Percentiles rank a stretch among this genome's conserved stretches.
phyloP scores from a whole-genome alignment of 768 basidiomycete species.

The Amanita rubescens region DNA sequence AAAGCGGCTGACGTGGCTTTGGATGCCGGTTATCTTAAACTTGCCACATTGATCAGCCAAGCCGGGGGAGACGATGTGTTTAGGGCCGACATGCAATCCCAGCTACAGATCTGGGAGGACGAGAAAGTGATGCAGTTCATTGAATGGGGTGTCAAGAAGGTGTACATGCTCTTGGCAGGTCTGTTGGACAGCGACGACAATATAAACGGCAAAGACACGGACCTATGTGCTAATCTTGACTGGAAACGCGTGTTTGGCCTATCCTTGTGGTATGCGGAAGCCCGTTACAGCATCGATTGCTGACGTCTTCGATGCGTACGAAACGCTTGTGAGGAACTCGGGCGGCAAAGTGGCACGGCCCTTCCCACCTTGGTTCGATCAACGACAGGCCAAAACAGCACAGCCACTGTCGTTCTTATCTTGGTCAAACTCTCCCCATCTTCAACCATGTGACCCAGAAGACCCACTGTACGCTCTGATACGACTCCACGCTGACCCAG shows the following conservation, averaged over 20 bases:
- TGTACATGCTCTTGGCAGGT: conserved; percentile 83
- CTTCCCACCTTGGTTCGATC: conserved; percentile 55
- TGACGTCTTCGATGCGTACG: conserved; percentile 61
- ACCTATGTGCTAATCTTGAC: conserved; percentile 68
- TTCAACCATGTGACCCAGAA: conserved; percentile 13
- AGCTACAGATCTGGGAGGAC: conserved; percentile 78
- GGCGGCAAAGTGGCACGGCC: conserved; percentile 41
- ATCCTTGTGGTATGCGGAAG: conserved; percentile 82
- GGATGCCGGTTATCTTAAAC: conserved; percentile 70
- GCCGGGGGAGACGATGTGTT: conserved; percentile 73
- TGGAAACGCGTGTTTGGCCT: conserved; percentile 94
- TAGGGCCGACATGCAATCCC: conserved; percentile 62
- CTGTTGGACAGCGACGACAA: conserved; percentile 29
- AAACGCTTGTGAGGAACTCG: conserved; percentile 28
- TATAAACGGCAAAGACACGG: conserved; percentile 13
- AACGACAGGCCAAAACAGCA: conserved; percentile 2
- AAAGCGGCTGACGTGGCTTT: conserved; percentile 70
- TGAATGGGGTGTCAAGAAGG: conserved; percentile 53
- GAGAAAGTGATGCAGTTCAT: conserved; percentile 66
- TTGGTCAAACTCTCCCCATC: conserved; percentile 29
- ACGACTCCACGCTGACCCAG: conserved; percentile 66
- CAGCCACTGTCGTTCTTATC: conserved; percentile 25
- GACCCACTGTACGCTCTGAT: conserved; percentile 84
- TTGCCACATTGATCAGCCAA: conserved; percentile 87
- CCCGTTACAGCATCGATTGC: conserved; percentile 63